Evolutionary conservation across 140 eudicot species (phyloP).

Genomic region (Erigeron philadelphicus): DNA sequence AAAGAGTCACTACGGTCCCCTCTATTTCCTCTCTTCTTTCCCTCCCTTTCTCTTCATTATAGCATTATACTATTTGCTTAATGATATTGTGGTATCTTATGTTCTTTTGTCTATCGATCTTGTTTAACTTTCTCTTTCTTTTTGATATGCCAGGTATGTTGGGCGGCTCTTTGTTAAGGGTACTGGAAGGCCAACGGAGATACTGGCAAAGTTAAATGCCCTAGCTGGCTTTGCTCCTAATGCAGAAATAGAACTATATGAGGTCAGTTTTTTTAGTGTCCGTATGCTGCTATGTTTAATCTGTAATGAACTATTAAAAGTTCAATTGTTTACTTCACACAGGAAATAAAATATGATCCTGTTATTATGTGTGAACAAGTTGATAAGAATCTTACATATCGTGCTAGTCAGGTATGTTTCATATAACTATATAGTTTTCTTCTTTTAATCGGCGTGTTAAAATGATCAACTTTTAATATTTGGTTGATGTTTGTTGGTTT

Average conservation of each 20-base stretch:
- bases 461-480: neutral
- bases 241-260: too few relatives aligned
- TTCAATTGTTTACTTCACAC: conserved; percentile 6
- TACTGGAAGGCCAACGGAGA: too few relatives aligned
- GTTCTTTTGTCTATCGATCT: neutral
- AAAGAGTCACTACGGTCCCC: too few relatives aligned
- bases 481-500: conserved; percentile 6
- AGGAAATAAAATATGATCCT: conserved; percentile 68
- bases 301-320: neutral
- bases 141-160: too few relatives aligned
- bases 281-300: too few relatives aligned
- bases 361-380: conserved; percentile 53
- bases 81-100: neutral
- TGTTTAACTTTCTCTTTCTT: too few relatives aligned
- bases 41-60: too few relatives aligned
- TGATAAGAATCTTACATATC: conserved; percentile 46
- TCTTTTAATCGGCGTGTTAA: neutral
- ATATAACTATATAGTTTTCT: neutral
- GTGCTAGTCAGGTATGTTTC: conserved; percentile 43
- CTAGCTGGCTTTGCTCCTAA: too few relatives aligned
- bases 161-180: too few relatives aligned
- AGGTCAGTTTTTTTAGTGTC: too few relatives aligned
- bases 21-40: too few relatives aligned
- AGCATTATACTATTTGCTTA: neutral
- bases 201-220: too few relatives aligned